Conservation (phyloP, 2,329 filamentous ascomycete species). For the Claviceps cyperi region DNA sequence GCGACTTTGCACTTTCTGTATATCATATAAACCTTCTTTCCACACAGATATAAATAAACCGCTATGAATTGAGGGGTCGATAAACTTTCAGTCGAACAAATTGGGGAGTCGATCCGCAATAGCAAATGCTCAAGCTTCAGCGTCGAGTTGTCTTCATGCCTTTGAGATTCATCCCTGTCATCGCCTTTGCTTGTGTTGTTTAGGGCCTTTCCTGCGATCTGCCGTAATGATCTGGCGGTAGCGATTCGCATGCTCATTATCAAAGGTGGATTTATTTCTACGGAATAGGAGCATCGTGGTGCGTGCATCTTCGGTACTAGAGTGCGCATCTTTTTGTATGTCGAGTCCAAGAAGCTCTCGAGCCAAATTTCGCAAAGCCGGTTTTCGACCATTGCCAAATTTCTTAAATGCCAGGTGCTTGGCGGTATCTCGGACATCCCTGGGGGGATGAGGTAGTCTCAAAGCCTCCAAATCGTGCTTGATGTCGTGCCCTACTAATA, state of each 20-base stretch:
- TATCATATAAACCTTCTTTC: not conserved
- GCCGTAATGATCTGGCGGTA: slow-evolving; percentile 28
- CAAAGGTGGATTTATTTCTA: slow-evolving; percentile 71
- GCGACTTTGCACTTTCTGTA: not conserved
- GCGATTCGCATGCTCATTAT: slow-evolving; percentile 59
- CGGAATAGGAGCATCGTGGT: slow-evolving; percentile 83
- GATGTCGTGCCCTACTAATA: slow-evolving; percentile 74
- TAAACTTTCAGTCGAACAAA: not conserved
- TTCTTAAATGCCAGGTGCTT: slow-evolving; percentile 62
- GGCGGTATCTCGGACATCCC: slow-evolving; percentile 74
- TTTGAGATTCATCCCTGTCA: not conserved
- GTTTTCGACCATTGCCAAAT: slow-evolving; percentile 51
- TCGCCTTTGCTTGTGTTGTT: slow-evolving; percentile 12
- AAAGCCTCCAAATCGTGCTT: slow-evolving; percentile 66
- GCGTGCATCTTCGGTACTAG: slow-evolving; percentile 65
- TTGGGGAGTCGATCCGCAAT: not conserved
- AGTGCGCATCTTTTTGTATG: slow-evolving; percentile 50
- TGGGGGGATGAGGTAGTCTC: slow-evolving; percentile 61
- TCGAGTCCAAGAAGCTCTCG: slow-evolving; percentile 43
- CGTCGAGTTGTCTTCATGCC: not conserved
- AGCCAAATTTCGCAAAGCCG: slow-evolving; percentile 46
- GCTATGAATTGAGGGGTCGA: not conserved
- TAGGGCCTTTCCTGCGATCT: slow-evolving; percentile 22
- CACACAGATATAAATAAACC: not conserved
- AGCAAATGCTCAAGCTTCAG: not conserved